Percentiles rank a stretch among this genome's conserved stretches.
Conservation (phyloP, 139 green algal species). For the Picochlorum sp. region DNA sequence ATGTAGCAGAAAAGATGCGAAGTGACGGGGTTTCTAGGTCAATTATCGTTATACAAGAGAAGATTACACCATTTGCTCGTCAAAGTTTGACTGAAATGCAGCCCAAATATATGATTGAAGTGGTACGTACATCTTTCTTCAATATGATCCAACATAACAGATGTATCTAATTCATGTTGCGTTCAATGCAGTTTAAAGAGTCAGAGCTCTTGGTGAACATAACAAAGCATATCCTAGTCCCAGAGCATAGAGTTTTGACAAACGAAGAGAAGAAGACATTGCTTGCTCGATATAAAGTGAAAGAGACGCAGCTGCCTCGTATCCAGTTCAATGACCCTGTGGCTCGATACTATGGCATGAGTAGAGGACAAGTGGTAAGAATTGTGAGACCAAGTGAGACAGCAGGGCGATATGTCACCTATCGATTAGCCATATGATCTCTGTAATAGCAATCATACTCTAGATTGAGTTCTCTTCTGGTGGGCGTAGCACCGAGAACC, state of each 20-base stretch:
- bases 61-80: conserved; percentile 69
- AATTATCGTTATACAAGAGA: conserved; percentile 76
- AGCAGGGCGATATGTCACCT: conserved; percentile 92
- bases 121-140: conserved; percentile 11
- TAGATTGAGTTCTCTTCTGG: too few relatives aligned
- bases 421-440: conserved; percentile 68
- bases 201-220: conserved; percentile 95
- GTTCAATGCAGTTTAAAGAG: conserved; percentile 62
- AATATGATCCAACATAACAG: neutral
- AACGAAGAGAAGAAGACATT: conserved; percentile 82
- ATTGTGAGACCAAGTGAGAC: conserved; percentile 91
- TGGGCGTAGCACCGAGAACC: too few relatives aligned
- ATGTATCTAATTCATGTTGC: conserved; percentile 3
- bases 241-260: conserved; percentile 76
- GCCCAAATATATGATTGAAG: conserved; percentile 79
- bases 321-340: conserved; percentile 87
- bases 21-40: conserved; percentile 64
- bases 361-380: conserved; percentile 82
- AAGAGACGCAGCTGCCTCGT: conserved; percentile 90
- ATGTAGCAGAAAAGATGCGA: conserved; percentile 84
- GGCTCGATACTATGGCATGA: conserved; percentile 89
- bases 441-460: too few relatives aligned
- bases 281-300: conserved; percentile 78
- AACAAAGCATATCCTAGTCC: conserved; percentile 88
- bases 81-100: conserved; percentile 56